phyloP scores from a whole-genome alignment of 2,329 filamentous ascomycete species.

The Xylariaceae sp. region DNA sequence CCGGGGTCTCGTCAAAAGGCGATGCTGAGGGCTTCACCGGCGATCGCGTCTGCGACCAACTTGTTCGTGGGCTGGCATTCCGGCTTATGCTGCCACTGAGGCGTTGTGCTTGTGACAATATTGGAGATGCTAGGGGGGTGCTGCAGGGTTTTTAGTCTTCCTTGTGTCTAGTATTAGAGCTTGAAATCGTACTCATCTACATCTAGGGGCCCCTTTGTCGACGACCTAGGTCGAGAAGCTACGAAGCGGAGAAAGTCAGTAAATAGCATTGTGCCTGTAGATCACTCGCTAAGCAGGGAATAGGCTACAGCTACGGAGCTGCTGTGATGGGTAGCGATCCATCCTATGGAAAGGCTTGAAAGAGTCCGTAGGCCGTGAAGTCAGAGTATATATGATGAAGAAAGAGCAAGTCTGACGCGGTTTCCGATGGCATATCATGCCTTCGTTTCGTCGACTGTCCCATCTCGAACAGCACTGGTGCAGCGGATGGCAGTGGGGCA shows the following conservation, averaged over 20 bases:
- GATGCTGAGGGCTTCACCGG: constrained; percentile 27
- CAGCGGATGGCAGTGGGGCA: not conserved
- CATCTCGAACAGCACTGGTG: not conserved
- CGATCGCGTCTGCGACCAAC: constrained; percentile 32
- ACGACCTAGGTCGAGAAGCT: constrained; percentile 69
- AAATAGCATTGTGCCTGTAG: constrained; percentile 29
- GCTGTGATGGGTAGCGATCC: not conserved
- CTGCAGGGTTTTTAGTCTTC: constrained; percentile 24
- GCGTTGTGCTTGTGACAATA: constrained; percentile 38
- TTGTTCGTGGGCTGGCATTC: constrained; percentile 35
- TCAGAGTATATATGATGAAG: not conserved
- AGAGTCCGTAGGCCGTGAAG: not conserved
- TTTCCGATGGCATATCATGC: no score
- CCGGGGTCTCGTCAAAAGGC: constrained; percentile 27
- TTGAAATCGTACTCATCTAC: constrained; percentile 68
- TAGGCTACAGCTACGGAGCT: no score
- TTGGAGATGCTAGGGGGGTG: constrained; percentile 33
- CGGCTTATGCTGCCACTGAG: constrained; percentile 32
- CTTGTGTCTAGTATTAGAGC: constrained; percentile 12
- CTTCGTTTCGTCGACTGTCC: constrained; percentile 1
- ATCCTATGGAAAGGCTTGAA: not conserved
- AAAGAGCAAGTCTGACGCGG: not conserved
- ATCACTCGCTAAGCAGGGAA: no score
- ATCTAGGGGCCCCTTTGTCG: constrained; percentile 82
- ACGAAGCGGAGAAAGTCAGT: constrained; percentile 39